Conservation (phyloP, 305 asterid genomes). For the Rubia balearica region DNA sequence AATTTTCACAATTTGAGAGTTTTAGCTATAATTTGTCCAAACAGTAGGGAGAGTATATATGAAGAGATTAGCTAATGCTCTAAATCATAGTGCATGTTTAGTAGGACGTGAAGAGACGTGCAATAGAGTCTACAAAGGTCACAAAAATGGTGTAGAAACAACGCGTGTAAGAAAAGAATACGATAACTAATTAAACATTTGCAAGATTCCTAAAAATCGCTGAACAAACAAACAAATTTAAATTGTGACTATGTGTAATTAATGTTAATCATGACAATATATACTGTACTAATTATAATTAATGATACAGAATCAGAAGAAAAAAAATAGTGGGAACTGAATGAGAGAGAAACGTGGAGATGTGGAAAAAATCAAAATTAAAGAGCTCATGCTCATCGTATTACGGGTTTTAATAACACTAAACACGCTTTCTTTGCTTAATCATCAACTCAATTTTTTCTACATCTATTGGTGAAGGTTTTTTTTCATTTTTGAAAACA, state of each 20-base stretch:
- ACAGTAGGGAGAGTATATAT: too few relatives aligned
- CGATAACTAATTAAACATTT: too few relatives aligned
- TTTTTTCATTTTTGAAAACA: not conserved
- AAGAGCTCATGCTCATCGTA: not conserved
- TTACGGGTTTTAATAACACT: not conserved
- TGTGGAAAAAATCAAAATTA: conserved; percentile 1
- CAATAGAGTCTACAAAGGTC: not conserved
- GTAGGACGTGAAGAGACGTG: not conserved
- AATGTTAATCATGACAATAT: not conserved
- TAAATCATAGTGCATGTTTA: too few relatives aligned
- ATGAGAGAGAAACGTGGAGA: not conserved
- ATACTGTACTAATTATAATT: not conserved
- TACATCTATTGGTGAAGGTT: too few relatives aligned
- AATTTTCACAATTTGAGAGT: too few relatives aligned
- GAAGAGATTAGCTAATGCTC: too few relatives aligned
- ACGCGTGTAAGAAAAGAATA: conserved; percentile 1
- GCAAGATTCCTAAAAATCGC: not conserved
- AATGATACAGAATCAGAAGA: not conserved
- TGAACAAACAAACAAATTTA: too few relatives aligned
- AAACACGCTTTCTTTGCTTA: not conserved
- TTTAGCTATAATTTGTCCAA: too few relatives aligned
- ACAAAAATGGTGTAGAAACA: not conserved
- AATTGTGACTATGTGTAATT: not conserved
- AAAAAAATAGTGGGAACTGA: conserved; percentile 3
- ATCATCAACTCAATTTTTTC: not conserved